Conservation (phyloP, 1,284 basidiomycete genomes). For the Peniophora sp. region DNA sequence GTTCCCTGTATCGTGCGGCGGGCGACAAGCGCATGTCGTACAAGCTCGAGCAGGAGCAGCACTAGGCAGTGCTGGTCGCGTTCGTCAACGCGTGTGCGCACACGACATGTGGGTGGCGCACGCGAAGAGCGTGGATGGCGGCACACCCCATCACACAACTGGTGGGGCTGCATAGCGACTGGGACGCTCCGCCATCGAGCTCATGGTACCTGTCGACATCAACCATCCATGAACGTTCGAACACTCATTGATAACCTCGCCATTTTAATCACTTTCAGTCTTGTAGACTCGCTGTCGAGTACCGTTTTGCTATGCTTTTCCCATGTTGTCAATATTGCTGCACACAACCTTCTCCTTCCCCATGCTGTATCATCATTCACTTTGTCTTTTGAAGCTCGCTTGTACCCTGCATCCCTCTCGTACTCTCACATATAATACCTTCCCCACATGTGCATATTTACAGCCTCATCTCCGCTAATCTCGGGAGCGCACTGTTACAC, state of each 20-base stretch:
- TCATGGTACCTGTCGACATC: too few species aligned
- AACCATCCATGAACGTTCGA: too few species aligned
- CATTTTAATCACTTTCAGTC: conserved; percentile 1
- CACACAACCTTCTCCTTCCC: background rate
- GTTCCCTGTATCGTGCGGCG: conserved; percentile 61
- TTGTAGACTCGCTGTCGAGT: conserved; percentile 1
- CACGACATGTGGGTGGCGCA: too few species aligned
- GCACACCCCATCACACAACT: too few species aligned
- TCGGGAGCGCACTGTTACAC: background rate
- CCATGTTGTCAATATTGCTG: background rate
- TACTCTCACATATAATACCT: background rate
- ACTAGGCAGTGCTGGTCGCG: background rate
- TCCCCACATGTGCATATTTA: background rate
- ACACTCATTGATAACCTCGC: too few species aligned
- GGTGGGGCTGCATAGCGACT: too few species aligned
- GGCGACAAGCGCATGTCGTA: conserved; percentile 61
- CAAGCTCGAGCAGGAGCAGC: conserved; percentile 52
- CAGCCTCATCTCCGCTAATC: background rate
- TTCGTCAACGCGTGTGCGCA: too few species aligned
- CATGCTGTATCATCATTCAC: too few species aligned
- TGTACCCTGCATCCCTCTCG: background rate
- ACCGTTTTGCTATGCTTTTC: background rate
- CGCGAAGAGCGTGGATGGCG: too few species aligned
- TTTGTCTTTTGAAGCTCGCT: too few species aligned
- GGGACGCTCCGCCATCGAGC: too few species aligned